These are phyloP conservation scores for Capsicum rhomboideum DNA, from an alignment of 257 asterid species.

Conservation along the genomic window DNA sequence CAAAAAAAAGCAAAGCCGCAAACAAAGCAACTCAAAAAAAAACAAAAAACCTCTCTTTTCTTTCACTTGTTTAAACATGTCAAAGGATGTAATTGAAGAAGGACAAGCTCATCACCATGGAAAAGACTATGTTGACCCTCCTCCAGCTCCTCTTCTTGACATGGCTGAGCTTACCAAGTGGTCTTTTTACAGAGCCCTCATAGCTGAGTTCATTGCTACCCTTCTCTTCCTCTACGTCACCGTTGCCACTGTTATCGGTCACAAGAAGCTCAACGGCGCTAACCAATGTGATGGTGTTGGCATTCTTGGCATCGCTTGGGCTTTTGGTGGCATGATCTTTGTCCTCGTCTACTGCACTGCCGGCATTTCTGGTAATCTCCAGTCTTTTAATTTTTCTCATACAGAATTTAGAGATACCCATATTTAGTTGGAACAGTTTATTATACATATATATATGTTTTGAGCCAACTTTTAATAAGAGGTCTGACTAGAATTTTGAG, in stretches of 20 bases:
- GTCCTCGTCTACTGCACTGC: not conserved
- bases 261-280: not conserved
- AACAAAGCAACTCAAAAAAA: not conserved
- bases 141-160: not conserved
- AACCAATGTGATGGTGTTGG: not conserved
- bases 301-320: constrained; percentile 3
- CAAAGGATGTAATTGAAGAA: not conserved
- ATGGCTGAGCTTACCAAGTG: not conserved
- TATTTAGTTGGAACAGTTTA: not conserved
- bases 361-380: not conserved
- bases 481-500: not conserved
- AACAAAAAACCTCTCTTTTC: not conserved
- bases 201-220: not conserved
- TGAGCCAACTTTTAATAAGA: not conserved
- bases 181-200: not conserved
- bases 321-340: constrained; percentile 2
- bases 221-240: constrained; percentile 1
- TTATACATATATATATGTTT: not conserved
- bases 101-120: constrained; percentile 1
- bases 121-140: constrained; percentile 3
- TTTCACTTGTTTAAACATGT: not conserved
- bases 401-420: too few species aligned
- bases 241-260: not conserved
- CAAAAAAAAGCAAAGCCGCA: too few species aligned
- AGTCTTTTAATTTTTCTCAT: not conserved